Conservation (phyloP, 1,139 yeast species). For the Sugiyamaella neomexicana region DNA sequence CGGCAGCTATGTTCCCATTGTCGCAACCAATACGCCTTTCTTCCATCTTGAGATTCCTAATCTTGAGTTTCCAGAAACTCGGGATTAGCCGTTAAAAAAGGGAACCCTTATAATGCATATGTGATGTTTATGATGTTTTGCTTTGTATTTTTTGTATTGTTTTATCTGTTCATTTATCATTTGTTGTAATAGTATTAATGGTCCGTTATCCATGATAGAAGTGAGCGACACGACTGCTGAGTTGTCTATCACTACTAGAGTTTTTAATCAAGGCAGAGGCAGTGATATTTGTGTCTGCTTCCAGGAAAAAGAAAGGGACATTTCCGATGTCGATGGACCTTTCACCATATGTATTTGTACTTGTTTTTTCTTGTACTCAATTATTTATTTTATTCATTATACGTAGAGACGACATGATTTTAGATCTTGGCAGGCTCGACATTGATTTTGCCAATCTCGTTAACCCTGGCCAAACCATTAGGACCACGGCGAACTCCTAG, state of each 20-base stretch:
- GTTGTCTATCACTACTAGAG: too few relatives aligned
- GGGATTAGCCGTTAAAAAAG: constrained; percentile 1
- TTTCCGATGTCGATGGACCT: too few relatives aligned
- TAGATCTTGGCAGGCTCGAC: constrained; percentile 15
- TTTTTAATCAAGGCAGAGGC: too few relatives aligned
- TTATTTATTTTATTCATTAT: not conserved
- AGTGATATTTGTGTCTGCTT: too few relatives aligned
- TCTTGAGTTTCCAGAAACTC: constrained; percentile 38
- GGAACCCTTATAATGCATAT: not conserved
- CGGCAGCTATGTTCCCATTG: constrained; percentile 53
- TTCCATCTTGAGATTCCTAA: constrained; percentile 88
- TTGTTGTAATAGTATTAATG: too few relatives aligned
- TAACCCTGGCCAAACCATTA: constrained; percentile 37
- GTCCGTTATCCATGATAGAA: too few relatives aligned
- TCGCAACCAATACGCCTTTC: constrained; percentile 75
- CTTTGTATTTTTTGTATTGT: constrained; percentile 2
- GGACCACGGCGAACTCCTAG: constrained; percentile 50
- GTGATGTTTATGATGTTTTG: not conserved
- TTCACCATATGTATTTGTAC: too few relatives aligned
- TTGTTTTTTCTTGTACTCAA: too few relatives aligned
- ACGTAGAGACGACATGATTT: not conserved
- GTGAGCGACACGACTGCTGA: too few relatives aligned
- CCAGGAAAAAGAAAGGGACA: too few relatives aligned
- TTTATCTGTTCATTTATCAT: not conserved
- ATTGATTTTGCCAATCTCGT: constrained; percentile 25